These are phyloP conservation scores for Xylaria castorea DNA, from an alignment of 495 filamentous ascomycete genomes.

Conservation along the genomic window DNA sequence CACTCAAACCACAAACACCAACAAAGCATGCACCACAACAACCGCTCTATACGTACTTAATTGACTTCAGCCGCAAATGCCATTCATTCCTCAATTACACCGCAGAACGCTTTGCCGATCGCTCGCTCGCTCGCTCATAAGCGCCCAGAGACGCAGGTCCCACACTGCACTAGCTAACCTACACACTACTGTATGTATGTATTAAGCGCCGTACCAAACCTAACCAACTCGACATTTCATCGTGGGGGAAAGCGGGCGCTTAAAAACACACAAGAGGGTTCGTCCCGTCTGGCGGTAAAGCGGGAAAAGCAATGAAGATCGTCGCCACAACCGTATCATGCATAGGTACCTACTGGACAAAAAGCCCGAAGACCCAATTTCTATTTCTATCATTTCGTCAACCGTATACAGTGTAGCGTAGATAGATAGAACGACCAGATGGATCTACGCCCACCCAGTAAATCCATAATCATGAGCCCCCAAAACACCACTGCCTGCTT, in stretches of 20 bases:
- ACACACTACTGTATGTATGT: neutral
- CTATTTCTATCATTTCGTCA: slow-evolving; percentile 1
- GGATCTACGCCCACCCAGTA: neutral
- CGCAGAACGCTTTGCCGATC: neutral
- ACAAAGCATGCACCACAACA: neutral
- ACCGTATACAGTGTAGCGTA: neutral
- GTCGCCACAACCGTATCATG: neutral
- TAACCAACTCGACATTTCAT: neutral
- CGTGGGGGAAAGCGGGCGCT: slow-evolving; percentile 19
- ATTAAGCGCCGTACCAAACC: slow-evolving; percentile 17
- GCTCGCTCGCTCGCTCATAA: slow-evolving; percentile 6
- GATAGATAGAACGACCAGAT: neutral
- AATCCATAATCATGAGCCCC: neutral
- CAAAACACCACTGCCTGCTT: neutral
- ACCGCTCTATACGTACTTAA: neutral
- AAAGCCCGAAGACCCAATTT: neutral
- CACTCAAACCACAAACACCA: neutral
- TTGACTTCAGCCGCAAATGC: neutral
- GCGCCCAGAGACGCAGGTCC: slow-evolving; percentile 4
- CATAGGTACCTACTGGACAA: neutral
- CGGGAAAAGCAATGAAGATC: neutral
- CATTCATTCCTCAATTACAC: neutral
- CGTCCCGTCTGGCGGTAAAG: neutral
- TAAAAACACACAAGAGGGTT: neutral
- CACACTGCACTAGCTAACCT: neutral